Conservation (phyloP, 768 basidiomycete genomes). For the Russula sp. region DNA sequence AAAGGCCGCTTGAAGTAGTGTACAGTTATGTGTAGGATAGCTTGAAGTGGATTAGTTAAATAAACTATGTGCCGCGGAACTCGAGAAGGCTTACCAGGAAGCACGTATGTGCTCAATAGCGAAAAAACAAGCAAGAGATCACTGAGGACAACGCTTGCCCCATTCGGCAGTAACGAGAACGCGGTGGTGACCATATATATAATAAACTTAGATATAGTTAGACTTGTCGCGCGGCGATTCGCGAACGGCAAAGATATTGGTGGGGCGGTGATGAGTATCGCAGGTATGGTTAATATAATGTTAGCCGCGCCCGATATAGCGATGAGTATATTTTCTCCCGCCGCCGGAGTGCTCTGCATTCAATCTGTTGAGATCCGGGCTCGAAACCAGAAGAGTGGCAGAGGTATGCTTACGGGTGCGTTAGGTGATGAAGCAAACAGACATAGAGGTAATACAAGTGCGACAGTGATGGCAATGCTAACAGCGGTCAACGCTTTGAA, state of each 20-base stretch:
- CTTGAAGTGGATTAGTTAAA: conserved; percentile 30
- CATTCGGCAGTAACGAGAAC: conserved; percentile 43
- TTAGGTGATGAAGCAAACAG: conserved; percentile 47
- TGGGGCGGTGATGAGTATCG: conserved; percentile 51
- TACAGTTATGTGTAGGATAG: conserved; percentile 70
- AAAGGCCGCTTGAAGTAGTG: conserved; percentile 84
- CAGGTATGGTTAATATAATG: conserved; percentile 55
- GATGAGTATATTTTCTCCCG: conserved; percentile 33
- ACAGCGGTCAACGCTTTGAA: conserved; percentile 52
- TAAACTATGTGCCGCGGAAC: not conserved
- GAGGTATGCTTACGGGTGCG: conserved; percentile 33
- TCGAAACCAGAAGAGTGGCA: conserved; percentile 7
- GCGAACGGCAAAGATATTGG: conserved; percentile 43
- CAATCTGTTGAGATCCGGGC: conserved; percentile 10
- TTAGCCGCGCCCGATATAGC: conserved; percentile 44
- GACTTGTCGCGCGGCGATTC: conserved; percentile 35
- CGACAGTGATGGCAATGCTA: conserved; percentile 43
- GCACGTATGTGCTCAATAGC: conserved; percentile 51
- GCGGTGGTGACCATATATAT: conserved; percentile 38
- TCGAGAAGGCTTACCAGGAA: conserved; percentile 43
- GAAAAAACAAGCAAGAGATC: conserved; percentile 46
- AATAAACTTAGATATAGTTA: conserved; percentile 44
- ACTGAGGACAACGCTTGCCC: conserved; percentile 37
- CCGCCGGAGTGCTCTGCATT: conserved; percentile 27
- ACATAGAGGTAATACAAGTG: conserved; percentile 52